Conservation (phyloP, 2,329 filamentous ascomycete species). For the Magnaporthiopsis incrustans region DNA sequence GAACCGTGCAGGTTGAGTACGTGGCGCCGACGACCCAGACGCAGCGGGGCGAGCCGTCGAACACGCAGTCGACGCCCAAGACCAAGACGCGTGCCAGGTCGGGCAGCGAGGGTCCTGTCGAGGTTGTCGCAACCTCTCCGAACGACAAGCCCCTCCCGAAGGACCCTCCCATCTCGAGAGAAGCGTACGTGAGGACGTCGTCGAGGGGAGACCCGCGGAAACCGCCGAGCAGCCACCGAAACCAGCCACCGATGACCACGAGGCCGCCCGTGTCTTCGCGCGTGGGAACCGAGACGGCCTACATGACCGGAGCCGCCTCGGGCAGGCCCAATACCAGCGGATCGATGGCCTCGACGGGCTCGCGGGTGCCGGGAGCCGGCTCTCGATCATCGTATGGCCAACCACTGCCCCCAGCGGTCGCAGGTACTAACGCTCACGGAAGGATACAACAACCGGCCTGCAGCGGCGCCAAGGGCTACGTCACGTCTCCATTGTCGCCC, state of each 20-base stretch:
- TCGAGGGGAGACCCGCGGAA: slow-evolving; percentile 26
- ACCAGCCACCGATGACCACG: slow-evolving; percentile 35
- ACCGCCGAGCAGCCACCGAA: slow-evolving; percentile 41
- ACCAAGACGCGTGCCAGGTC: slow-evolving; percentile 45
- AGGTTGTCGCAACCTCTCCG: slow-evolving; percentile 27
- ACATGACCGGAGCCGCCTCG: slow-evolving; percentile 41
- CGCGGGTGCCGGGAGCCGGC: slow-evolving; percentile 50
- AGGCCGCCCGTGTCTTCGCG: slow-evolving; percentile 44
- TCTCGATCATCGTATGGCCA: slow-evolving; percentile 74
- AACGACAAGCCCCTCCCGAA: slow-evolving; percentile 52
- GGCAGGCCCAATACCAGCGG: slow-evolving; percentile 72
- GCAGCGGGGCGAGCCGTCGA: slow-evolving; percentile 52
- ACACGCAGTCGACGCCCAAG: slow-evolving; percentile 16
- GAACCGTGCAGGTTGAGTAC: slow-evolving; percentile 96
- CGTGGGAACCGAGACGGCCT: slow-evolving; percentile 44
- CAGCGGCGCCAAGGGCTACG: slow-evolving; percentile 52
- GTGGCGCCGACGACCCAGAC: slow-evolving; percentile 87
- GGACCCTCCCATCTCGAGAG: slow-evolving; percentile 43
- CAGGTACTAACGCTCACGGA: slow-evolving; percentile 81
- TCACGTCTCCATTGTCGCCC: slow-evolving; percentile 58
- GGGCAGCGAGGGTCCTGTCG: slow-evolving; percentile 45
- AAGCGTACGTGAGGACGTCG: slow-evolving; percentile 30
- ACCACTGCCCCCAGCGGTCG: slow-evolving; percentile 78
- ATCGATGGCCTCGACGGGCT: slow-evolving; percentile 61
- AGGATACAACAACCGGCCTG: slow-evolving; percentile 79